Base-by-base conservation (phyloP, 2,329 filamentous ascomycete genomes). In the Ramichloridium luteum region DNA sequence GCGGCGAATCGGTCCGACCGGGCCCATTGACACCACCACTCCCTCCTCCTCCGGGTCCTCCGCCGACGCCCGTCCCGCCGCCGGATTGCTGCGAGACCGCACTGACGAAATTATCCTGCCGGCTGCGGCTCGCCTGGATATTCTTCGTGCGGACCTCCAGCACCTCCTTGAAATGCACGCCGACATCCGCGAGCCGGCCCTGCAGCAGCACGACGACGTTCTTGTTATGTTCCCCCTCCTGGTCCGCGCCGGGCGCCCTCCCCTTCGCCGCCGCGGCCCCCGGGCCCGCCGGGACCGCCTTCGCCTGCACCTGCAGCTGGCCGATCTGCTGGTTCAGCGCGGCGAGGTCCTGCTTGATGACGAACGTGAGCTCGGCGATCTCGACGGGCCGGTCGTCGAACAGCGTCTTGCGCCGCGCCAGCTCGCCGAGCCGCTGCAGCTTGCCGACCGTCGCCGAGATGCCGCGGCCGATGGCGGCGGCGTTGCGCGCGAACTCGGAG, bases 381-480 rank as follows among this genome's bases (percentile, higher is more conserved):
- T 98, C 90, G 34, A 94, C 82, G 0, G 90, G 85, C 54, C 83
- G 75, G 62, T 98, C 90, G 58, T 98, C 90, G 56, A 98, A 98
- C 26, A 98, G 75, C 6, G 90, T 93, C 61, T 93, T 92, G 51
- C 88, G 77, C 58, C 85, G 88, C n/a, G 90, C 90, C 54, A 98
- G 64, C 57, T 93, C 82, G 38, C 86, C 88, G 43, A 98, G 64
- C 57, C 92, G 83, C 61, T 96, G 84, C 49, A 98, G 64, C 61
- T 96, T 98, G 34, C 77, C 85, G 76, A 93, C 94, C 5, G 90
- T 96, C 35, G 72, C 79, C 9, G 80, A 80, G 44, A 98, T 96
- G 17, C 85, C 85, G 47, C 84, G 72, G 32, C 88, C 90, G 50
- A 98, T 93, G 46, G 90, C 81, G 25, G 84, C 84, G 5, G 90